Evolutionary conservation across 306 rosid species (phyloP).

Genomic region (Cucurbita moschata): DNA sequence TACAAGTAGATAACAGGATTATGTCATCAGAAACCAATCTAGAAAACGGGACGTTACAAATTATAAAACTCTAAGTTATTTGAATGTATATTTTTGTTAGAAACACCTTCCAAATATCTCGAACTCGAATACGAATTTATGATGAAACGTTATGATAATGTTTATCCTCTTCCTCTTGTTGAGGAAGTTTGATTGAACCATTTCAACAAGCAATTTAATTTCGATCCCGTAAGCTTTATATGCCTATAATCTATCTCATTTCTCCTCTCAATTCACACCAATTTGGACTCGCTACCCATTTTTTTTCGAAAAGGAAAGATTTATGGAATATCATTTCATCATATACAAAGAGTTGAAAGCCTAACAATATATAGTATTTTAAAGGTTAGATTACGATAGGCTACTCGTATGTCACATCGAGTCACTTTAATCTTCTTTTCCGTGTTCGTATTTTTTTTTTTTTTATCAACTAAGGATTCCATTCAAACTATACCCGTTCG

Average conservation of each 20-base stretch:
- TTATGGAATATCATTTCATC: neutral
- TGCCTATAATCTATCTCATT: neutral
- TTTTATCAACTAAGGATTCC: neutral
- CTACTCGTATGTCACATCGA: neutral
- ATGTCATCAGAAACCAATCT: no score
- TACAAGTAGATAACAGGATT: no score
- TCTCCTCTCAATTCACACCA: neutral
- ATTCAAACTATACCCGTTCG: neutral
- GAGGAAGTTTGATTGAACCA: neutral
- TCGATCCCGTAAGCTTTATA: neutral
- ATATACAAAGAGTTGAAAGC: neutral
- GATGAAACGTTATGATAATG: neutral
- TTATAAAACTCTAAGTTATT: no score
- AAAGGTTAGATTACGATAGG: neutral
- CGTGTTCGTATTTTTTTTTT: neutral
- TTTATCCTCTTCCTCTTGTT: neutral
- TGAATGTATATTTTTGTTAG: no score
- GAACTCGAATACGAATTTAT: no score
- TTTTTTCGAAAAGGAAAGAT: neutral
- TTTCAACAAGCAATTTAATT: neutral
- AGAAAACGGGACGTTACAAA: no score
- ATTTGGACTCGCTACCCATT: neutral
- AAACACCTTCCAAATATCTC: no score
- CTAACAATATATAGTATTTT: neutral
- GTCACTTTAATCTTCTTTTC: neutral